Base-by-base conservation (phyloP, 1,284 basidiomycete genomes). In the Earliella scabrosa region DNA sequence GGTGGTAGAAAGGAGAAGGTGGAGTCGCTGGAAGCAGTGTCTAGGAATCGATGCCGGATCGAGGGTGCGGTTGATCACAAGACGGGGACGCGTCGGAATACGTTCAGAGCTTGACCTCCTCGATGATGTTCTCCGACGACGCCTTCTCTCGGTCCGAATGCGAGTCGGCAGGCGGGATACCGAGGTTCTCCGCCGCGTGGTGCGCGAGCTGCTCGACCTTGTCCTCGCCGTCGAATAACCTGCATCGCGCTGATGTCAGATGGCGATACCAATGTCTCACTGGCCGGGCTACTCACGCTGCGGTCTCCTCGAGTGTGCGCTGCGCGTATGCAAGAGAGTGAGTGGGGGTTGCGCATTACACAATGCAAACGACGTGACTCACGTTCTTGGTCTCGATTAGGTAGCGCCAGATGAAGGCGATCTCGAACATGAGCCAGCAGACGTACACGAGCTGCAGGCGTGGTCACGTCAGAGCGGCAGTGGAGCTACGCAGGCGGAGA, bases 321-420 rank as follows among this genome's bases (percentile, higher is more conserved):
- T 71, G 35, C 9, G 20, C 16, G 16, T 2, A 18, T 14, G 13
- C n/a, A n/a, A n/a, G 10, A 8, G 2, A 4, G 36, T 35, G 26
- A 45, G 45, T 36, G 18, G 14, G 13, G 39, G 35, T 16, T 10
- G 35, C 16, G 43, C 2, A 0, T n/a, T n/a, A 8, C 38, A 14
- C 11, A 11, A 14, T 18, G 18, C 23, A 35, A 21, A 14, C 10
- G 35, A 18, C 13, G 41, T 2, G 4, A 39, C 65, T 58, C 45
- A 67, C 66, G 57, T 68, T 66, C 65, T 78, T 75, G 38, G 77
- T 81, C 65, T 82, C 80, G 11, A 81, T 72, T 21, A 77, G 67
- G 63, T 78, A 81, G 52, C 81, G 70, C 66, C 80, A 86, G 56
- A 87, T 80, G 58, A 86, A 75, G n/a, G 78, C 60, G 34, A 81